phyloP scores from a whole-genome alignment of 163 green algal species.

The Volvox carteri region DNA sequence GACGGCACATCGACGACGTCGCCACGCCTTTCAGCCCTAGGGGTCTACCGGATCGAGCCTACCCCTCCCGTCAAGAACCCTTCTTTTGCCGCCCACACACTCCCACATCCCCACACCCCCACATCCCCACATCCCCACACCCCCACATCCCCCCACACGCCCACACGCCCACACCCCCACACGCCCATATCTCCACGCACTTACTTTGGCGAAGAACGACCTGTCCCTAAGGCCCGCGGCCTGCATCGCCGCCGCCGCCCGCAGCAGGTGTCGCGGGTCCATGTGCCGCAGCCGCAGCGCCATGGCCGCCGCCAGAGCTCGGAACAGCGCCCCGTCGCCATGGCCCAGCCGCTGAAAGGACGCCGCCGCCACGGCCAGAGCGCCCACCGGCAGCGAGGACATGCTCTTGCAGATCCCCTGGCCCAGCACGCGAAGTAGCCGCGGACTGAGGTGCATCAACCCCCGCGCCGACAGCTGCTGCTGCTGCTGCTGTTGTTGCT shows the following conservation, averaged over 20 bases:
- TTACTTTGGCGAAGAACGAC: neutral
- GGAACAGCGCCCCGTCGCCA: constrained; percentile 17
- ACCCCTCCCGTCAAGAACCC: too few relatives aligned
- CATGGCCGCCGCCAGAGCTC: constrained; percentile 6
- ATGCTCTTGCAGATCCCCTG: constrained; percentile 24
- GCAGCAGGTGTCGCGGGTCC: constrained; percentile 16
- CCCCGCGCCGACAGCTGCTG: neutral
- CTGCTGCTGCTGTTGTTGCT: neutral
- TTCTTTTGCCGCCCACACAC: too few relatives aligned
- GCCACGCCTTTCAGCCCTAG: too few relatives aligned
- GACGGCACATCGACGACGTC: too few relatives aligned
- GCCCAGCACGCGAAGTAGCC: constrained; percentile 32
- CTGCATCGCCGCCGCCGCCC: constrained; percentile 30
- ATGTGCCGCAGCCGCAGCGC: constrained; percentile 31
- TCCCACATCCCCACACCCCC: too few relatives aligned
- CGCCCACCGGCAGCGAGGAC: constrained; percentile 8
- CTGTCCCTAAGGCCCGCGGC: constrained; percentile 1
- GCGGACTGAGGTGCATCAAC: neutral
- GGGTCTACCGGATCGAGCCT: too few relatives aligned
- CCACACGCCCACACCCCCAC: too few relatives aligned
- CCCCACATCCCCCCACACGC: too few relatives aligned
- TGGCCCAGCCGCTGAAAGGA: constrained; percentile 21
- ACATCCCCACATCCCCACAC: too few relatives aligned
- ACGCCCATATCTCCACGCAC: too few relatives aligned
- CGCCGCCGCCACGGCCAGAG: constrained; percentile 20